phyloP scores from a whole-genome alignment of 257 asterid genomes.

The Solanum gandarillasii region DNA sequence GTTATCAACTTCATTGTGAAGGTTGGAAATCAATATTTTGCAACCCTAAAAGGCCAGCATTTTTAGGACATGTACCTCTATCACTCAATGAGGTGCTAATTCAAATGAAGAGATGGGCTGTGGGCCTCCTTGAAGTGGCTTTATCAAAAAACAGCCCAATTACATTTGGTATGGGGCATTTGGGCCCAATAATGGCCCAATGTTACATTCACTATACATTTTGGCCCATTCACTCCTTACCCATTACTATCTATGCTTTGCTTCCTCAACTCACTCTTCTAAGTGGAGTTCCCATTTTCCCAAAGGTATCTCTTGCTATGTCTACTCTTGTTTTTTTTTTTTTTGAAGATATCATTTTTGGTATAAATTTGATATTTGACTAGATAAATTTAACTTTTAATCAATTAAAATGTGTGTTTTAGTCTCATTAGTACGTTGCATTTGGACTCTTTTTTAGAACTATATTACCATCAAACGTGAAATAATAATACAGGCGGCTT shows the following conservation, averaged over 20 bases:
- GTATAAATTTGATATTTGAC: background rate
- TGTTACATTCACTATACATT: conserved; percentile 49
- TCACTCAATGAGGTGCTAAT: conserved; percentile 37
- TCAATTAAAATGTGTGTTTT: background rate
- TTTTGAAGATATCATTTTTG: background rate
- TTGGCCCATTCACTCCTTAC: conserved; percentile 52
- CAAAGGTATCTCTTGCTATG: conserved; percentile 34
- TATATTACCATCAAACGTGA: background rate
- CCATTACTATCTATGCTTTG: conserved; percentile 42
- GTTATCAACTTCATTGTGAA: background rate
- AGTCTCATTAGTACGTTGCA: background rate
- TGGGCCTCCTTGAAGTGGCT: conserved; percentile 66
- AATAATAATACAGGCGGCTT: background rate
- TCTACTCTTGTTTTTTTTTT: background rate
- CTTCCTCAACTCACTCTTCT: conserved; percentile 50
- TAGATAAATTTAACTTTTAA: background rate
- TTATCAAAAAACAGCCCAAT: conserved; percentile 40
- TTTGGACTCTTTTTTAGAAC: background rate
- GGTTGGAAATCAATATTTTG: background rate
- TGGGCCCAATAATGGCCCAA: conserved; percentile 43
- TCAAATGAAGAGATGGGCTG: conserved; percentile 56
- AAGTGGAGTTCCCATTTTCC: conserved; percentile 39
- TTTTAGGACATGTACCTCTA: conserved; percentile 54
- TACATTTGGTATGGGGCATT: conserved; percentile 30
- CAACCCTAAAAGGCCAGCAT: conserved; percentile 56